Evolutionary conservation across 805 yeast species (phyloP), one percentile per base, ranked within the genome.

Genomic region (Myxozyma udenii): DNA sequence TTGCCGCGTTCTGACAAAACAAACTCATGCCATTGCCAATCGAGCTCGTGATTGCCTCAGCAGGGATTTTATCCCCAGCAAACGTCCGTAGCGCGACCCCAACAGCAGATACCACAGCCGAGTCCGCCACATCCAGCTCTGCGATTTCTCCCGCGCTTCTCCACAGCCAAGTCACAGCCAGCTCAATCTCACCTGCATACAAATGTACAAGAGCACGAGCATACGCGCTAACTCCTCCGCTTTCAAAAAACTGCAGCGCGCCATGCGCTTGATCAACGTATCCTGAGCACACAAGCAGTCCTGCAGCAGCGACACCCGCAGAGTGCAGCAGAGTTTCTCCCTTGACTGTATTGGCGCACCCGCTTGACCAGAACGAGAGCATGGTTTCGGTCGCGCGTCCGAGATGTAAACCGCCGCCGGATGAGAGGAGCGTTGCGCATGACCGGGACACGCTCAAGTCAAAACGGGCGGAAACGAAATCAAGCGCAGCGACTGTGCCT

Each of bases 1-100:
- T 60, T 7, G 78, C 62, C 33, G 74, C 54, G 33, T 71, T 72
- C 42, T 68, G 65, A 58, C 67, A 74, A 54, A 70, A 76, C 42
- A 66, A 69, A 14, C 69, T 61, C 32, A 67, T 51, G 4, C 73
- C 51, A 11, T 12, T 5, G 4, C 33, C 21, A 9, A 16, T 4
- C 18, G 26, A 14, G 7, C 21, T 4, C n/a, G 7, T 6, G 12
- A 38, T 7, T 21, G 9, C 23, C 7, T 6, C 26, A 21, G 24
- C n/a, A n/a, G 23, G 5, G 26, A 18, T 5, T 12, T 18, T 3
- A n/a, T 38, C 21, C 12, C 14, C 14, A 12, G 23, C 4, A 38
- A 18, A 18, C 16, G 41, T 22, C n/a, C 4, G 24, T 38, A 18
- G 26, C 39, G 6, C 50, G 44, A 18, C 40, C 47, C 4, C 21